Conservation (phyloP, 2,329 filamentous ascomycete genomes). For the Xylariaceae sp. region DNA sequence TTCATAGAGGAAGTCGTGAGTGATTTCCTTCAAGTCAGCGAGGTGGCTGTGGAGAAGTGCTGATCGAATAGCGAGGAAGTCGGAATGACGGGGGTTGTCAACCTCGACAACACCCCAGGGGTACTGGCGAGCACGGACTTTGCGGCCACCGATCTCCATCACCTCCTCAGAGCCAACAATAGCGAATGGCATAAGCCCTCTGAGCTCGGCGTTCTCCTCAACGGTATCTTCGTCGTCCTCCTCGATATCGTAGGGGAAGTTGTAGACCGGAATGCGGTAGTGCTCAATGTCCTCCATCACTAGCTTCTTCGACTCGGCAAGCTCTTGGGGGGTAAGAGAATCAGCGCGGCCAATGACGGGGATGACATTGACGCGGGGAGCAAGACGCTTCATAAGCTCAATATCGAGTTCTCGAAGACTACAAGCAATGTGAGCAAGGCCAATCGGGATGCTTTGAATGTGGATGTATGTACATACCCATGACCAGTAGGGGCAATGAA, state of each 20-base stretch:
- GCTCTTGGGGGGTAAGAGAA: conserved; percentile 89
- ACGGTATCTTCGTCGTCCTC: conserved; percentile 99
- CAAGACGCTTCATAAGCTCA: conserved; percentile 98
- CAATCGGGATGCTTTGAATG: not conserved
- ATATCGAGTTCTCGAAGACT: conserved; percentile 98
- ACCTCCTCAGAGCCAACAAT: conserved; percentile 97
- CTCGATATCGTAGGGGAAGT: conserved; percentile 99
- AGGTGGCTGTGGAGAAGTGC: conserved; percentile 96
- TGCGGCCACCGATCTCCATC: conserved; percentile 87
- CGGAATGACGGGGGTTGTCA: conserved; percentile 97
- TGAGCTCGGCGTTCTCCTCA: conserved; percentile 96
- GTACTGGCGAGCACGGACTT: conserved; percentile 92
- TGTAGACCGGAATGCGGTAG: conserved; percentile 99
- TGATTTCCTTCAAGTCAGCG: conserved; percentile 98
- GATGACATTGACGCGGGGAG: conserved; percentile 96
- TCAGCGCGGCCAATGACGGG: conserved; percentile 98
- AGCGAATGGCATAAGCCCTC: conserved; percentile 96
- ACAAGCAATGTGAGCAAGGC: conserved; percentile 21
- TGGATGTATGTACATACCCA: conserved; percentile 54
- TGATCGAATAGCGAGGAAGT: conserved; percentile 95
- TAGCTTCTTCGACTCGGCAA: conserved; percentile 98
- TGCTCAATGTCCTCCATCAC: conserved; percentile 99
- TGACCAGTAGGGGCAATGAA: conserved; percentile 98
- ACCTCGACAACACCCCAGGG: conserved; percentile 99
- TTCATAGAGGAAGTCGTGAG: conserved; percentile 98